A percentile compares a stretch with the other conserved stretches of the same genome.
Evolutionary conservation across 1,139 yeast species (phyloP).

Genomic region (Candida labiduridarum): DNA sequence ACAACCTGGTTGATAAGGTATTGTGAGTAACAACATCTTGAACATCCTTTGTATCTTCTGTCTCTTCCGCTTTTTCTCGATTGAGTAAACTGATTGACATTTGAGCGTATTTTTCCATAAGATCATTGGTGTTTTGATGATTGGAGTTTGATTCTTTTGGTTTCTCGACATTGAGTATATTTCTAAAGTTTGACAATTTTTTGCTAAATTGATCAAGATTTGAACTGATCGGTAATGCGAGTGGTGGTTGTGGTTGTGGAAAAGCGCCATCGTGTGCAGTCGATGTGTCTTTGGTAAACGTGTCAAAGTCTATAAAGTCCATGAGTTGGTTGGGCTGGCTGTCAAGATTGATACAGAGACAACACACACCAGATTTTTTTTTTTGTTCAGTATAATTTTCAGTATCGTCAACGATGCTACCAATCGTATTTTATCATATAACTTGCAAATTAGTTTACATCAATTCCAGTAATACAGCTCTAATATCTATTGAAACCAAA

Average conservation of each 20-base stretch:
- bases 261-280: slow-evolving; percentile 22
- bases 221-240: slow-evolving; percentile 44
- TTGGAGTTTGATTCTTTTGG: background rate
- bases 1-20: slow-evolving; percentile 47
- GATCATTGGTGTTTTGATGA: slow-evolving; percentile 12
- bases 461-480: background rate
- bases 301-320: slow-evolving; percentile 50
- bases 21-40: slow-evolving; percentile 12
- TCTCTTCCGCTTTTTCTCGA: slow-evolving; percentile 12
- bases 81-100: slow-evolving; percentile 28
- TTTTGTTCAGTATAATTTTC: background rate
- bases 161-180: slow-evolving; percentile 26
- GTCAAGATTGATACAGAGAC: background rate
- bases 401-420: background rate
- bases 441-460: too few relatives aligned
- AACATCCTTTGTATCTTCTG: slow-evolving; percentile 3
- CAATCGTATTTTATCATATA: background rate
- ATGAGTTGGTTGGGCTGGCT: slow-evolving; percentile 19
- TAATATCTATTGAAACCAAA: slow-evolving; percentile 6
- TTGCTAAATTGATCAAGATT: slow-evolving; percentile 43
- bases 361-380: slow-evolving; percentile 1
- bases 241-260: slow-evolving; percentile 51
- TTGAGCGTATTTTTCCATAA: slow-evolving; percentile 44
- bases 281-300: slow-evolving; percentile 24
- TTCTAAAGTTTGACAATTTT: slow-evolving; percentile 37